Percentiles rank a stretch among this genome's conserved stretches.
These are phyloP conservation scores for Sporothrix pseudoabietina DNA, from an alignment of 2,329 filamentous ascomycete genomes.

Conservation along the genomic window DNA sequence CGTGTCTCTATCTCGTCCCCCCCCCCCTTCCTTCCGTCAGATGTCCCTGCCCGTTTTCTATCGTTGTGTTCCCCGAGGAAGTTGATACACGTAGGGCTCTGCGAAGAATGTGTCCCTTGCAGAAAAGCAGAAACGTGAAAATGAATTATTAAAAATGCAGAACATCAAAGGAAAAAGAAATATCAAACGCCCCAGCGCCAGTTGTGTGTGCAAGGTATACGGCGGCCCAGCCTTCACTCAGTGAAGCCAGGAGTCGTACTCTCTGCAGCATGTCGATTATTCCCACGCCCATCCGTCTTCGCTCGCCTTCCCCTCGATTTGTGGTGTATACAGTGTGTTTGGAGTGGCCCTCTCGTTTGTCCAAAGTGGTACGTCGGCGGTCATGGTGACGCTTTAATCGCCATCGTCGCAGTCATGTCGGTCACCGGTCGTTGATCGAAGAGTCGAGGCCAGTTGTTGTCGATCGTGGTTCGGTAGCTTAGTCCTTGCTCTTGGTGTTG, in stretches of 20 bases:
- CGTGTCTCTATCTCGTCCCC: not conserved
- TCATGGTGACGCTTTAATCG: too few relatives aligned
- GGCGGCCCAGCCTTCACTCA: too few relatives aligned
- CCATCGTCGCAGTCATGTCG: not conserved
- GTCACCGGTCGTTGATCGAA: not conserved
- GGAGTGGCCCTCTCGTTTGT: not conserved
- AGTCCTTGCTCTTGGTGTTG: constrained; percentile 79
- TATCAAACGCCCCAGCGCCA: constrained; percentile 28
- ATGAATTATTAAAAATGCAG: not conserved
- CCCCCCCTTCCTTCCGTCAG: not conserved
- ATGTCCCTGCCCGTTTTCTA: not conserved
- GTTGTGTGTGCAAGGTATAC: constrained; percentile 8
- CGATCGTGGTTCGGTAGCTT: constrained; percentile 34
- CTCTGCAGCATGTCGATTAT: constrained; percentile 2
- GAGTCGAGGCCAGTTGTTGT: too few relatives aligned
- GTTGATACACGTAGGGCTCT: constrained; percentile 2
- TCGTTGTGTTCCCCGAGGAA: not conserved
- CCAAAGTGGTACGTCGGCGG: not conserved
- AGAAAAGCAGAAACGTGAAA: not conserved
- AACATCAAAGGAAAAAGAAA: not conserved
- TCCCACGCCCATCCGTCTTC: not conserved
- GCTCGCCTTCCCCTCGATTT: not conserved
- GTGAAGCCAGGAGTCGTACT: not conserved
- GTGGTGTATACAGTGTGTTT: not conserved
- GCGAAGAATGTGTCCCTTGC: not conserved